Evolutionary conservation across 2,329 filamentous ascomycete species (phyloP).

Genomic region (Alternaria sp.): DNA sequence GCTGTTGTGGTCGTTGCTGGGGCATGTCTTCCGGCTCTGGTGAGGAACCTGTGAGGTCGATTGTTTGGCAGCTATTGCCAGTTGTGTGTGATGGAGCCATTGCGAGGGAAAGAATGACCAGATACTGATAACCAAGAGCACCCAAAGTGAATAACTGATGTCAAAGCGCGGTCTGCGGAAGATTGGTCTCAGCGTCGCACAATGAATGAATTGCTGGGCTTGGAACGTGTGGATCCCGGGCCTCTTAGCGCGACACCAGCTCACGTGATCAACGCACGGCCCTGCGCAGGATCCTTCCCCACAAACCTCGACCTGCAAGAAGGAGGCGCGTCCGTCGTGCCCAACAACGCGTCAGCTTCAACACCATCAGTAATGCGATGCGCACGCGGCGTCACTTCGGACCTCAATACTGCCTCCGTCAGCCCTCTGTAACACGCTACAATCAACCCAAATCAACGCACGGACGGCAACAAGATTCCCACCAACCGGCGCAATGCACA

Average conservation of each 20-base stretch:
- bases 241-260: conserved; percentile 3
- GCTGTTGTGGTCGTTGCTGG: conserved; percentile 11
- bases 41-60: conserved; percentile 34
- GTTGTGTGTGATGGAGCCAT: conserved; percentile 10
- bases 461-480: conserved; percentile 3
- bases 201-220: not conserved
- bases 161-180: not conserved
- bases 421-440: conserved; percentile 19
- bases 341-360: not conserved
- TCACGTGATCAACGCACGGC: conserved; percentile 2
- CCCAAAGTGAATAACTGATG: not conserved
- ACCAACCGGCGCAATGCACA: conserved; percentile 13
- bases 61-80: conserved; percentile 20
- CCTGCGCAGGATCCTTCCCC: not conserved
- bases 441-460: conserved; percentile 6
- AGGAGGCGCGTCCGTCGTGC: not conserved
- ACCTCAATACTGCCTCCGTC: conserved; percentile 21
- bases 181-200: not conserved
- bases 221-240: not conserved
- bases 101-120: not conserved
- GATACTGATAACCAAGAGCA: not conserved
- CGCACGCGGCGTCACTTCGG: not conserved
- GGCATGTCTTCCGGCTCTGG: conserved; percentile 23
- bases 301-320: not conserved
- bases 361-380: not conserved